Conservation (phyloP, 176 grass and related monocot species). For the Oryza glaberrima region DNA sequence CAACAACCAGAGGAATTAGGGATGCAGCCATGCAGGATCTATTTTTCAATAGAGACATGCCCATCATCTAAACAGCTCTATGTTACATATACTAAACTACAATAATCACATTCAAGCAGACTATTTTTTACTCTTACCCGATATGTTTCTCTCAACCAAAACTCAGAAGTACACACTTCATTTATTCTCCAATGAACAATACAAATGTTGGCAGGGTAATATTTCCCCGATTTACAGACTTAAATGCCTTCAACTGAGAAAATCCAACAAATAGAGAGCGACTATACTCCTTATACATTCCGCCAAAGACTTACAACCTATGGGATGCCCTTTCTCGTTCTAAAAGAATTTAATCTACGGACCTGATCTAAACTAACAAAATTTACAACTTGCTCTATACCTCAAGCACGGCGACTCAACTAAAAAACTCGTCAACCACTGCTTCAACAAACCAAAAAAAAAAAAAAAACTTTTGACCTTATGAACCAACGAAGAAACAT, state of each 20-base stretch:
- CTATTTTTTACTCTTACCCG: not conserved
- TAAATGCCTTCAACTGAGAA: slow-evolving; percentile 4
- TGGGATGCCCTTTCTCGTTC: not conserved
- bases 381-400: not conserved
- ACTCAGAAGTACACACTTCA: not conserved
- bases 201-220: not conserved
- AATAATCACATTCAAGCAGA: not conserved
- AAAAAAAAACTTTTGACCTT: not conserved
- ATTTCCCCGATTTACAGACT: slow-evolving; percentile 41
- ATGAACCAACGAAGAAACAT: slow-evolving; percentile 25
- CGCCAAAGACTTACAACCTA: not conserved
- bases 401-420: slow-evolving; percentile 39
- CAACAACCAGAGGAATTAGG: too few relatives aligned
- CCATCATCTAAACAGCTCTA: not conserved
- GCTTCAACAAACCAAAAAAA: slow-evolving; percentile 12
- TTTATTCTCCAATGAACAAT: slow-evolving; percentile 4
- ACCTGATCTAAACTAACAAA: slow-evolving; percentile 8
- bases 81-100: not conserved
- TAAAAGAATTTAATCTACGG: slow-evolving; percentile 38
- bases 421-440: slow-evolving; percentile 45
- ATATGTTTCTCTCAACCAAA: not conserved
- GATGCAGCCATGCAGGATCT: not conserved
- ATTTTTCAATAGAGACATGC: not conserved
- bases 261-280: not conserved
- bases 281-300: slow-evolving; percentile 17